Percentiles rank a stretch among this genome's conserved stretches.
Conservation (phyloP, 1,284 basidiomycete species). For the Ganoderma leucocontextum region DNA sequence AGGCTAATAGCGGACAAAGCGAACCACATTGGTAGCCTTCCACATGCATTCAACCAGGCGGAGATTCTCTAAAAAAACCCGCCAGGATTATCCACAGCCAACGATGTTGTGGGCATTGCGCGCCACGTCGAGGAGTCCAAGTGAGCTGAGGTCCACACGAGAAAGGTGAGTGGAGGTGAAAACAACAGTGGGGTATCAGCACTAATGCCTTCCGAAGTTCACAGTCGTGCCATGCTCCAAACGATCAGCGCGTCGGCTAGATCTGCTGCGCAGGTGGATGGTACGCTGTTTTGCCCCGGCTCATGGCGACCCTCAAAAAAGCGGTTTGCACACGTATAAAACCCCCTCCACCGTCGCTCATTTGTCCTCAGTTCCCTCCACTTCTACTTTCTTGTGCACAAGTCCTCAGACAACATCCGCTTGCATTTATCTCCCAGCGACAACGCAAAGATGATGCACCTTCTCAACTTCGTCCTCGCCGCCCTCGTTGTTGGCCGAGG, state of each 20-base stretch:
- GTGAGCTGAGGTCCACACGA: not conserved
- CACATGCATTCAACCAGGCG: not conserved
- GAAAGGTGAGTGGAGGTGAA: not conserved
- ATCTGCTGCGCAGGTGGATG: constrained; percentile 3
- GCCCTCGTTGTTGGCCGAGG: constrained; percentile 10
- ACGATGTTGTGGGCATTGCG: not conserved
- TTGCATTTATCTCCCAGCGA: not conserved
- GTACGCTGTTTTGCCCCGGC: not conserved
- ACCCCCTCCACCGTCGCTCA: not conserved
- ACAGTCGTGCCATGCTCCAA: not conserved
- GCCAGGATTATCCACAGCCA: not conserved
- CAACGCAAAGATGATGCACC: constrained; percentile 11
- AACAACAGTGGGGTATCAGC: not conserved
- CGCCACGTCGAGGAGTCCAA: not conserved
- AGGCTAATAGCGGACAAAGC: not conserved
- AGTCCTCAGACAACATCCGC: not conserved
- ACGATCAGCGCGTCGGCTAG: not conserved
- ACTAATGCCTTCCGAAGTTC: constrained; percentile 3
- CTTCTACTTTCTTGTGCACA: constrained; percentile 1
- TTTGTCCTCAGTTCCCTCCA: not conserved
- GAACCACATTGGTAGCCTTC: not conserved
- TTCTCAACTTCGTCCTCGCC: constrained; percentile 13
- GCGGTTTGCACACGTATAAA: not conserved
- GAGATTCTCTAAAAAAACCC: not conserved
- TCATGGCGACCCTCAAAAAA: not conserved